Evolutionary conservation across 169 alveolate genomes (phyloP).

Genomic region (Amoebophrya sp.): DNA sequence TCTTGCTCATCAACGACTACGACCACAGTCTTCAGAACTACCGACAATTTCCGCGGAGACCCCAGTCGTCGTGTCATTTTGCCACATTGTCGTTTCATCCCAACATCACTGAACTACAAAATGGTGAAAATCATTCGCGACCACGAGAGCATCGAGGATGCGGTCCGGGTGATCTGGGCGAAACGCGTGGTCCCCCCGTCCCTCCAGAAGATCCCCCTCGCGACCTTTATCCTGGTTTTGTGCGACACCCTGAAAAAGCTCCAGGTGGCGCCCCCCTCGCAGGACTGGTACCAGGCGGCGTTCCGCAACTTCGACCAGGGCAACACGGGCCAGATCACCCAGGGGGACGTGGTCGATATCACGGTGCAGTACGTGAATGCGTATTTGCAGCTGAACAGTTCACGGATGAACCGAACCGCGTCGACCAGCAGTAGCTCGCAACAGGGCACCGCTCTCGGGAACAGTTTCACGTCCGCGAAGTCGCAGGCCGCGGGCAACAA

Average conservation of each 20-base stretch:
- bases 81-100: no score
- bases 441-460: no score
- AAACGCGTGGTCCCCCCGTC: background rate
- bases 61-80: no score
- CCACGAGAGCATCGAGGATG: background rate
- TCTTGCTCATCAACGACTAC: no score
- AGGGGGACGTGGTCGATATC: background rate
- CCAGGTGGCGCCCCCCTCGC: background rate
- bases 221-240: background rate
- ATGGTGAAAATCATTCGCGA: background rate
- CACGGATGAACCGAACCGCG: no score
- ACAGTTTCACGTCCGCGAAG: no score
- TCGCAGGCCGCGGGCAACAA: no score
- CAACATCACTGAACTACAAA: no score
- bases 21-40: no score
- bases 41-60: no score
- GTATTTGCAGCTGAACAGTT: background rate
- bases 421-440: no score
- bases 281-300: background rate
- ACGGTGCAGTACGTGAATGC: background rate
- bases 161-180: background rate
- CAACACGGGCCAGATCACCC: background rate
- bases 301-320: background rate
- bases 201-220: no score
- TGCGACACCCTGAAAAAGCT: background rate